Conservation (phyloP, 2,329 filamentous ascomycete genomes). For the Colletotrichum scovillei region DNA sequence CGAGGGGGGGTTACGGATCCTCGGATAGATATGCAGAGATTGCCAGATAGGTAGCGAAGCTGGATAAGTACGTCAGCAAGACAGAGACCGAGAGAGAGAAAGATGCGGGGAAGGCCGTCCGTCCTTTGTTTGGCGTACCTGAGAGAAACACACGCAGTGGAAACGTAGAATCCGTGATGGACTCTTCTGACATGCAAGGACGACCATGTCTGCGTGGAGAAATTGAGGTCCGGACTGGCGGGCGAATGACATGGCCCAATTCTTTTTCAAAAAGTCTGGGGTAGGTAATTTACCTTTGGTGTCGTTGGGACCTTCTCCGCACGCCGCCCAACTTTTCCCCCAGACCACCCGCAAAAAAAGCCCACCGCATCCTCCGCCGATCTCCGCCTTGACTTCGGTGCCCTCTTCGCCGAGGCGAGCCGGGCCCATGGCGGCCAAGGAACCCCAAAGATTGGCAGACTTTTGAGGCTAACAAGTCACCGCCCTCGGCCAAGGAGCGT, state of each 20-base stretch:
- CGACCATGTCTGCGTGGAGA: conserved; percentile 20
- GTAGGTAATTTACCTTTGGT: neutral
- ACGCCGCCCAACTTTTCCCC: neutral
- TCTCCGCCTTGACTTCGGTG: conserved; percentile 17
- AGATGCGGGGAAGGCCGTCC: conserved; percentile 16
- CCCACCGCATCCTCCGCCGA: neutral
- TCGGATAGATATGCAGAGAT: neutral
- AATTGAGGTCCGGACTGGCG: conserved; percentile 9
- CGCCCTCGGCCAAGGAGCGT: neutral
- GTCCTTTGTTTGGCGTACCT: conserved; percentile 3
- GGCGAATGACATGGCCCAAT: conserved; percentile 13
- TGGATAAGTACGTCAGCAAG: neutral
- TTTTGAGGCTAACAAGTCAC: neutral
- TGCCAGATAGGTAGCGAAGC: neutral
- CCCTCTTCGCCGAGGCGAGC: conserved; percentile 14
- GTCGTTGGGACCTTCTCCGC: conserved; percentile 21
- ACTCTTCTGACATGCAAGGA: neutral
- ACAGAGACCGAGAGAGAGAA: neutral
- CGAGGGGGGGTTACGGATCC: neutral
- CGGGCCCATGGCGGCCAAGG: neutral
- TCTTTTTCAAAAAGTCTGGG: neutral
- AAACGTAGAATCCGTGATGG: neutral
- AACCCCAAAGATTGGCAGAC: neutral
- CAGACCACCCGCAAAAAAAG: neutral
- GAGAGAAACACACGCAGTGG: neutral